Evolutionary conservation across 257 asterid genomes (phyloP), one percentile per base, ranked within the genome.

Genomic region (Solanum medicagineum): DNA sequence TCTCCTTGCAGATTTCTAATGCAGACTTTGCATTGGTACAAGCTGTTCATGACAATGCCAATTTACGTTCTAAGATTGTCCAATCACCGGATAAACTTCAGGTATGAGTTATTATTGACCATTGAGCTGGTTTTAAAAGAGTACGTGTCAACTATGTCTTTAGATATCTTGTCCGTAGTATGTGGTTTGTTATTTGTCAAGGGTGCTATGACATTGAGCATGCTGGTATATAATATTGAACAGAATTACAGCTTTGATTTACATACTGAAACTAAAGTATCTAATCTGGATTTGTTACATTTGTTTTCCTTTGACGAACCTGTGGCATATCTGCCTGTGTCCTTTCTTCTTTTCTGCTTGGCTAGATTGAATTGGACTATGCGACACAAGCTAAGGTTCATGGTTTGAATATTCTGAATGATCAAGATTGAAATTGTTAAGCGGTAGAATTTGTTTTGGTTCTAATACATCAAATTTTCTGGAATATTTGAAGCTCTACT

Each of bases 81-180:
- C 98, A 97, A 91, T 97, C 98, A 83, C 99, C 99, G 1, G 97
- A 94, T 90, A 97, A 97, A 89, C 98, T 97, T 87, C 99, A 95
- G 97, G 98, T 97, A 87, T 51, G 29, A 86, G 49, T 20, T 86
- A 56, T 44, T 74, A 22, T 51, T 3, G 81, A 74, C n/a, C 1
- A 13, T 74, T 74, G 81, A 47, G 42, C 60, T 74, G 81, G 81
- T 74, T 47, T 1, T 13, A 8, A 13, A 13, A 74, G 59, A 45
- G 59, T 22, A 47, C 7, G 57, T n/a, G 15, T 51, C 79, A 47
- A 63, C 59, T 83, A 47, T n/a, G 63, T 63, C 56, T 55, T 60
- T 63, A 19, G 63, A 63, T 44, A 63, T 29, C 42, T n/a, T 62
- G 49, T 32, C 79, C 63, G 9, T 17, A 10, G 26, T 45, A 29